Evolutionary conservation across 2,329 filamentous ascomycete species (phyloP).

Genomic region (Aspergillus ochraceus): DNA sequence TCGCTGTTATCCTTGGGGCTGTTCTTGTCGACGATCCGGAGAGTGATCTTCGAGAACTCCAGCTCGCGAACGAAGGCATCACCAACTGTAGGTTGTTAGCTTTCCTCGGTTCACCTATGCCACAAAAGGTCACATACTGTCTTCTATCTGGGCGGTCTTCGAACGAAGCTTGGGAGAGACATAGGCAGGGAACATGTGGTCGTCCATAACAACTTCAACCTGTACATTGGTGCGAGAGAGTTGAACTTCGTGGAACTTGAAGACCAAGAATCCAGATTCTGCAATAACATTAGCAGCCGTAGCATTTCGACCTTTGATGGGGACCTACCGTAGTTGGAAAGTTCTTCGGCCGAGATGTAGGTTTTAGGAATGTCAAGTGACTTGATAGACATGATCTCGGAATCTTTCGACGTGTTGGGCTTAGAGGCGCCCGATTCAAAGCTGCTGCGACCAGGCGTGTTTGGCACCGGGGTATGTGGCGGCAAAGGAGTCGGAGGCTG

Average conservation of each 20-base stretch:
- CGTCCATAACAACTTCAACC: slow-evolving; percentile 88
- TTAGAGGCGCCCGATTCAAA: neutral
- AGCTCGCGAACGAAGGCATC: slow-evolving; percentile 95
- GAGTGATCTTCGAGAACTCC: slow-evolving; percentile 91
- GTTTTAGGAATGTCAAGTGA: slow-evolving; percentile 68
- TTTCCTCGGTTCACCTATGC: slow-evolving; percentile 10
- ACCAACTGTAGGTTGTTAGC: slow-evolving; percentile 54
- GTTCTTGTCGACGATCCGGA: slow-evolving; percentile 78
- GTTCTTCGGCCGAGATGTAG: slow-evolving; percentile 73
- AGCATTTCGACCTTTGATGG: neutral
- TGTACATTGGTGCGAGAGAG: slow-evolving; percentile 73
- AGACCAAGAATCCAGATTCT: slow-evolving; percentile 91
- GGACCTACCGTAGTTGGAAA: slow-evolving; percentile 69
- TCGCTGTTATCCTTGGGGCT: slow-evolving; percentile 68
- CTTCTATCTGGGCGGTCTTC: slow-evolving; percentile 73
- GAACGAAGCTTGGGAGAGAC: slow-evolving; percentile 72
- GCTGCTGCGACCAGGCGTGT: neutral
- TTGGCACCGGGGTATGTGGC: slow-evolving; percentile 19
- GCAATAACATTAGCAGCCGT: slow-evolving; percentile 5
- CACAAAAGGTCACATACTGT: slow-evolving; percentile 53
- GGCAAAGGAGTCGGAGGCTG: slow-evolving; percentile 21
- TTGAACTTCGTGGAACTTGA: slow-evolving; percentile 89
- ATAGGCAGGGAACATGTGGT: slow-evolving; percentile 90
- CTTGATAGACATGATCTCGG: slow-evolving; percentile 47
- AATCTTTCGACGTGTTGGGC: slow-evolving; percentile 36